These are phyloP conservation scores for Rachicladosporium sp. DNA, from an alignment of 2,329 filamentous ascomycete species.

Conservation along the genomic window DNA sequence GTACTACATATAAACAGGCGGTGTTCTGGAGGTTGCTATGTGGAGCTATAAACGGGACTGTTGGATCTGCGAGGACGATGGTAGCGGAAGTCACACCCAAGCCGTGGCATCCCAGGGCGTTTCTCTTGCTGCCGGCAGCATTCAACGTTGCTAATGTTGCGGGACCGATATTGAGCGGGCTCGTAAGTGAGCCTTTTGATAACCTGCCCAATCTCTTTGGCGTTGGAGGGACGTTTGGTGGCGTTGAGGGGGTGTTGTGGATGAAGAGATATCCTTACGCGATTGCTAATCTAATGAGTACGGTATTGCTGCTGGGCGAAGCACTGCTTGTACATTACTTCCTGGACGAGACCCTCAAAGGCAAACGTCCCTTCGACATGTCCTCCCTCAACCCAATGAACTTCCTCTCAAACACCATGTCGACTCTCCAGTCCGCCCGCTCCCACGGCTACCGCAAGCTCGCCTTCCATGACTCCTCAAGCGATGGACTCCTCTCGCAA, in stretches of 20 bases:
- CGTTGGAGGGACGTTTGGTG: slow-evolving; percentile 41
- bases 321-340: slow-evolving; percentile 44
- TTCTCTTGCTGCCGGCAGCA: slow-evolving; percentile 27
- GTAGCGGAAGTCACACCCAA: slow-evolving; percentile 28
- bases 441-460: slow-evolving; percentile 18
- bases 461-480: slow-evolving; percentile 8
- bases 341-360: slow-evolving; percentile 42
- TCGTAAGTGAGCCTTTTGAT: slow-evolving; percentile 48
- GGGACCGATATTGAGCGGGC: slow-evolving; percentile 44
- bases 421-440: slow-evolving; percentile 12
- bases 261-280: slow-evolving; percentile 51
- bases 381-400: slow-evolving; percentile 8
- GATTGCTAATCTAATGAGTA: slow-evolving; percentile 50
- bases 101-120: slow-evolving; percentile 29
- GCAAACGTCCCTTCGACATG: slow-evolving; percentile 14
- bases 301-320: slow-evolving; percentile 41
- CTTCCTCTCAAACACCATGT: slow-evolving; percentile 10
- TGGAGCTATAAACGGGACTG: slow-evolving; percentile 30
- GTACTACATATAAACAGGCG: slow-evolving; percentile 28
- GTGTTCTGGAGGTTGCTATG: slow-evolving; percentile 28
- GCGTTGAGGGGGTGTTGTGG: slow-evolving; percentile 44
- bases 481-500: slow-evolving; percentile 21
- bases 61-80: slow-evolving; percentile 31
- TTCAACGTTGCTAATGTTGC: slow-evolving; percentile 31
- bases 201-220: slow-evolving; percentile 48